A percentile compares a stretch with the other conserved stretches of the same genome.
Conservation (phyloP, 1,139 yeast species). For the Sugiyamaella xylanicola region DNA sequence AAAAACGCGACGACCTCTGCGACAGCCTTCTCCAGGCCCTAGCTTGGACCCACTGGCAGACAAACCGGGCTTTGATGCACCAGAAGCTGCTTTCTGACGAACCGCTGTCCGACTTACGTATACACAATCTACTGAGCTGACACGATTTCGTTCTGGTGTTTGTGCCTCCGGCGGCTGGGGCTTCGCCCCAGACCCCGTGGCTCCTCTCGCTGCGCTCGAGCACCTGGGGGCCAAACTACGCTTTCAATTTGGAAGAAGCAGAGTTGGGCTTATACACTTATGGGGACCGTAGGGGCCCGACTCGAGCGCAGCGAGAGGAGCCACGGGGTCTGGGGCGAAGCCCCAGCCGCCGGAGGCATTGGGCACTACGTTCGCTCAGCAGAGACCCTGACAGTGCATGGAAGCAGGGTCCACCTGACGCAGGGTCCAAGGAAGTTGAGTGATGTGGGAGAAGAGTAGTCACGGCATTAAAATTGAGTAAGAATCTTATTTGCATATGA, state of each 20-base stretch:
- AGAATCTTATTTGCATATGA: too few species aligned
- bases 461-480: too few species aligned
- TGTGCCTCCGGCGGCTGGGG: slow-evolving; percentile 4
- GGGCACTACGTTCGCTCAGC: too few species aligned
- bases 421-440: too few species aligned
- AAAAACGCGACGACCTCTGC: slow-evolving; percentile 61
- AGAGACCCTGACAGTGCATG: too few species aligned
- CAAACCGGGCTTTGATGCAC: slow-evolving; percentile 31
- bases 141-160: too few species aligned
- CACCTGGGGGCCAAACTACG: too few species aligned
- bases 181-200: slow-evolving; percentile 5
- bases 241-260: too few species aligned
- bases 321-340: neutral
- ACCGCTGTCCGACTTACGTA: neutral
- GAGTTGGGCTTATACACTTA: too few species aligned
- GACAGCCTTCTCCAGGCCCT: slow-evolving; percentile 63
- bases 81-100: neutral
- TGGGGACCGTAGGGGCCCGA: neutral
- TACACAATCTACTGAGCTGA: slow-evolving; percentile 1
- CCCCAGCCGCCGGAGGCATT: slow-evolving; percentile 6
- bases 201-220: slow-evolving; percentile 4
- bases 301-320: slow-evolving; percentile 6
- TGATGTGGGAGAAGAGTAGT: too few species aligned
- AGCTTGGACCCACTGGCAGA: slow-evolving; percentile 54
- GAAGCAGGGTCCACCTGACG: too few species aligned